These are phyloP conservation scores for Podochytrium sp. DNA, from an alignment of 192 early-diverging fungal species.

Conservation along the genomic window DNA sequence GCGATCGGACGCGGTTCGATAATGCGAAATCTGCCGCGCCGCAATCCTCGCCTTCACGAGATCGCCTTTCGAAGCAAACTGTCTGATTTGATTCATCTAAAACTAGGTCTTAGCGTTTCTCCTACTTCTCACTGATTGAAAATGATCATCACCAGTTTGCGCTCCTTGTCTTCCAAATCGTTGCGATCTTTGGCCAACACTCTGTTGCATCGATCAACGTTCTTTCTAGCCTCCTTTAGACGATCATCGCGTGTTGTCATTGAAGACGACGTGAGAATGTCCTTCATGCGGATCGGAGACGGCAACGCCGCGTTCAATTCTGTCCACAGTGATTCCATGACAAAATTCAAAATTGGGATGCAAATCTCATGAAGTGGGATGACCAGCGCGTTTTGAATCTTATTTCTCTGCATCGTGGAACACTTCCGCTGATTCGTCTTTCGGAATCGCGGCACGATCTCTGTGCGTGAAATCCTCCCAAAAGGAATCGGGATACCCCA, in stretches of 20 bases:
- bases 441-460: no score
- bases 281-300: not conserved
- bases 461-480: no score
- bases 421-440: no score
- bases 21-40: constrained; percentile 45
- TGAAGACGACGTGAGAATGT: constrained; percentile 10
- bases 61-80: constrained; percentile 41
- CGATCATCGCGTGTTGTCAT: constrained; percentile 39
- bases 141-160: constrained; percentile 33
- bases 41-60: constrained; percentile 49
- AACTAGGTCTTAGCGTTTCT: no score
- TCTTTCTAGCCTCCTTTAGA: constrained; percentile 39
- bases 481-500: no score
- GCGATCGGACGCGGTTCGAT: constrained; percentile 39
- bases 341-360: no score
- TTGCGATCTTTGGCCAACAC: constrained; percentile 43
- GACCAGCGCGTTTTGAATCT: no score
- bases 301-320: constrained; percentile 9
- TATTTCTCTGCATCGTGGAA: no score
- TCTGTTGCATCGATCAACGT: constrained; percentile 41
- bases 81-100: constrained; percentile 46
- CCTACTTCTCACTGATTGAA: no score
- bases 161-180: constrained; percentile 50
- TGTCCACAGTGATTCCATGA: constrained; percentile 6
- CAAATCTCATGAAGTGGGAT: no score